Base-by-base conservation (phyloP, 805 yeast species). In the Candida quercuum region DNA sequence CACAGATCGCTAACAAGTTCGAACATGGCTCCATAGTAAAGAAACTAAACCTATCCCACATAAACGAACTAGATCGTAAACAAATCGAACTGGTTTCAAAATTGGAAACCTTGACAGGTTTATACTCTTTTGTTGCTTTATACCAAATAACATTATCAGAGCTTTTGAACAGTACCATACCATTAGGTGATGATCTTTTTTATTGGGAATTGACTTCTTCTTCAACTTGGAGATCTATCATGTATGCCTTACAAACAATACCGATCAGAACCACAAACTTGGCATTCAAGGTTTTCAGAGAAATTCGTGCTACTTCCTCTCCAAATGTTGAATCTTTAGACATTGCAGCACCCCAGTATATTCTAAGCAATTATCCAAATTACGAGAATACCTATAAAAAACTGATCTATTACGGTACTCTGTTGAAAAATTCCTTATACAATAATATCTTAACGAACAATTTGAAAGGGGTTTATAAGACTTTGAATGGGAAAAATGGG, bases 171-270 rank as follows among this genome's bases (percentile, higher is more conserved):
- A 55, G 59, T 13, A 72, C 80, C 2, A 43, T 71, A 5, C 69
- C 73, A 8, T 45, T 73, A 12, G 41, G 57, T 17, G 66, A 65
- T 28, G 72, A 70, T 43, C 45, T 73, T n/a, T 56, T 56, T 23
- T 76, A 74, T 48, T 76, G 71, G 64, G 72, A 73, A 20, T 35
- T 54, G 2, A 51, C 66, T 0, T 46, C 61, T 3, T 47, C 60
- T 11, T 63, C 69, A 5, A 52, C 51, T 3, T 44, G 51, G 15
- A 59, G 63, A 21, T 40, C 59, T 14, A 34, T 52, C 3, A 15
- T 69, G 1, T 71, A 71, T 40, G 46, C 68, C 1, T 16, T 71
- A 8, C 80, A 71, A 48, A 60, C 59, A 0, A 42, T 61, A 7
- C 72, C 71, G 6, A 15, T 29, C 3, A 55, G 59, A n/a, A 8